Evolutionary conservation across 2,329 filamentous ascomycete species (phyloP).

Genomic region (Chaetomiaceae sp.): DNA sequence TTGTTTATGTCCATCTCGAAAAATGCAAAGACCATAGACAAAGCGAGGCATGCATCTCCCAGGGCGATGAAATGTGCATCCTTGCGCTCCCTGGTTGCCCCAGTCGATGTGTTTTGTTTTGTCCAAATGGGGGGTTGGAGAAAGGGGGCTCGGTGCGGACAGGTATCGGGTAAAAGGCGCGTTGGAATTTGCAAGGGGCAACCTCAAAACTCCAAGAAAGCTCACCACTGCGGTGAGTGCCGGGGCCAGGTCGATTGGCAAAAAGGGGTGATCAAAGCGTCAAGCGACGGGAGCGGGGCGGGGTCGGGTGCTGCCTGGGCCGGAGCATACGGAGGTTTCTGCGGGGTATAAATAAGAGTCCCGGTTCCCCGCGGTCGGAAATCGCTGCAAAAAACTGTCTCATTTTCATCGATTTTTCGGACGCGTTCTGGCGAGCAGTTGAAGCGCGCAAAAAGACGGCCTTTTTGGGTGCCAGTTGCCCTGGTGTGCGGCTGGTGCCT

Average conservation of each 20-base stretch:
- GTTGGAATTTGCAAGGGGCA: no score
- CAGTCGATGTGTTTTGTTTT: constrained; percentile 14
- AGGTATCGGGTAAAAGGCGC: no score
- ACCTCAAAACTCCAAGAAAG: neutral
- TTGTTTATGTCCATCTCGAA: no score
- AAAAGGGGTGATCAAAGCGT: constrained; percentile 3
- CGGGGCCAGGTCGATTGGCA: neutral
- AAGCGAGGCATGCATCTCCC: neutral
- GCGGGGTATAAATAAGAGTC: constrained; percentile 22
- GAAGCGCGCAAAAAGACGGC: constrained; percentile 15
- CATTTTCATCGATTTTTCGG: constrained; percentile 12
- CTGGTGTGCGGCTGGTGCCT: no score
- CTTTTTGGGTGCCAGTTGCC: constrained; percentile 2
- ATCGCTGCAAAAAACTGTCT: constrained; percentile 13
- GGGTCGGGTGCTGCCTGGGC: constrained; percentile 14
- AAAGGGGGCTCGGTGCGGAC: neutral
- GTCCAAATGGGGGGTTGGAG: constrained; percentile 7
- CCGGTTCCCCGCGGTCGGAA: constrained; percentile 14
- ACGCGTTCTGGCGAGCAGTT: constrained; percentile 12
- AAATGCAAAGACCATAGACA: no score
- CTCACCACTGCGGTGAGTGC: neutral
- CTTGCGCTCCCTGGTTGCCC: neutral
- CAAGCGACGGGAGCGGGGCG: constrained; percentile 3
- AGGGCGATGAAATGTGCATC: neutral
- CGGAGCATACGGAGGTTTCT: constrained; percentile 11